phyloP scores from a whole-genome alignment of 2,329 filamentous ascomycete species.

The Aspergillus calidoustus region DNA sequence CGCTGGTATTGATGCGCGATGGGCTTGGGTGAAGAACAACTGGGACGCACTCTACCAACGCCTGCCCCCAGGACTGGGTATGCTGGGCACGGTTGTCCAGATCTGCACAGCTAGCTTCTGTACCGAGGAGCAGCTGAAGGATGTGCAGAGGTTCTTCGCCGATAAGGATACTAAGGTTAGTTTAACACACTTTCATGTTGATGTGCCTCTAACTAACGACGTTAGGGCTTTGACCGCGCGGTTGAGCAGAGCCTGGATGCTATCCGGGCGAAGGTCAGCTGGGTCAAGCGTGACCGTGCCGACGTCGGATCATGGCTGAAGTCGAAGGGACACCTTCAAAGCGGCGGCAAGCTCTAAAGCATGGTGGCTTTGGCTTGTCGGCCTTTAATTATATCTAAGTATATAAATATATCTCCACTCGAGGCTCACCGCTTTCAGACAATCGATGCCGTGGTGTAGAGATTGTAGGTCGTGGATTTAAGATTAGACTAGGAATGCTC shows the following conservation, averaged over 20 bases:
- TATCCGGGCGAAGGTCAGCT: constrained; percentile 81
- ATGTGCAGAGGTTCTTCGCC: constrained; percentile 80
- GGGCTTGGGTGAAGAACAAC: constrained; percentile 81
- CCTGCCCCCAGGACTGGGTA: constrained; percentile 82
- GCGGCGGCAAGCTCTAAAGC: constrained; percentile 38
- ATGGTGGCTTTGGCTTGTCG: neutral
- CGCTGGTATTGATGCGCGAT: constrained; percentile 79
- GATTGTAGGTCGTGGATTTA: too few species aligned
- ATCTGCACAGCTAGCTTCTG: constrained; percentile 84
- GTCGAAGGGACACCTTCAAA: constrained; percentile 63
- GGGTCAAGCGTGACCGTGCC: constrained; percentile 74
- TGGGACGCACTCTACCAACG: constrained; percentile 84
- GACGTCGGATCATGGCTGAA: constrained; percentile 78
- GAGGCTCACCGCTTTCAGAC: neutral
- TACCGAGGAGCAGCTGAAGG: constrained; percentile 72
- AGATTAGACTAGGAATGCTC: too few species aligned
- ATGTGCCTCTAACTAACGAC: constrained; percentile 19
- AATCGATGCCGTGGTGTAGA: neutral
- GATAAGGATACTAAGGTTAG: constrained; percentile 75
- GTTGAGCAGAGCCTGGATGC: constrained; percentile 88
- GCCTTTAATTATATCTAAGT: neutral
- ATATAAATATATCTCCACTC: constrained; percentile 3
- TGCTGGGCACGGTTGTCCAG: constrained; percentile 82
- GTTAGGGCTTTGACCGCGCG: constrained; percentile 76
- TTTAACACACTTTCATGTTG: neutral